Percentiles rank a stretch among this genome's conserved stretches.
These are phyloP conservation scores for Chaetomiaceae sp. DNA, from an alignment of 2,329 filamentous ascomycete species.

Conservation along the genomic window DNA sequence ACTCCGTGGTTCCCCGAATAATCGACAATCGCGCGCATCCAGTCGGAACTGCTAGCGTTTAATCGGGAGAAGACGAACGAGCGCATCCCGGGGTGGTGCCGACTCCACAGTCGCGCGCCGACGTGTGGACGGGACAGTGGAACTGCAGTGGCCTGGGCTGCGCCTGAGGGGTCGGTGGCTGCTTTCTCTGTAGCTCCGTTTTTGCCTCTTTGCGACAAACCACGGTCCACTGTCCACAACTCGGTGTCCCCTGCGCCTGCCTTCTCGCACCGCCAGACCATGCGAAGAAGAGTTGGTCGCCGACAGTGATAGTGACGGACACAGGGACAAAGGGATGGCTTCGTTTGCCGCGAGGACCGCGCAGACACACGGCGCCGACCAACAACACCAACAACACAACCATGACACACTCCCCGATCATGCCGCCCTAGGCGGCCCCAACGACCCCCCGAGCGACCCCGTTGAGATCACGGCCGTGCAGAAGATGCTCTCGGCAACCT, in stretches of 20 bases:
- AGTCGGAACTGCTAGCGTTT: no score
- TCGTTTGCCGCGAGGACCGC: slow-evolving; percentile 18
- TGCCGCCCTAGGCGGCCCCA: slow-evolving; percentile 32
- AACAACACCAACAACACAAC: slow-evolving; percentile 30
- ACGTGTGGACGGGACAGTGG: no score
- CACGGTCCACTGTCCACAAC: background rate
- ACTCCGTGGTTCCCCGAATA: no score
- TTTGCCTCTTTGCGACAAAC: background rate
- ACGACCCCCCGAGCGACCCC: slow-evolving; percentile 39
- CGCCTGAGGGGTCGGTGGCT: slow-evolving; percentile 1
- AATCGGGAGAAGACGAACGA: no score
- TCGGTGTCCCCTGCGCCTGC: no score
- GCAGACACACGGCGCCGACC: slow-evolving; percentile 6
- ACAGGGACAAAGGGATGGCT: slow-evolving; percentile 8
- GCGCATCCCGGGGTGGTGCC: no score
- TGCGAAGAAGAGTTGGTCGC: background rate
- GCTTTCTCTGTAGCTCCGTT: no score
- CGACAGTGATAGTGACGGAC: background rate
- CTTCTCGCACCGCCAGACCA: slow-evolving; percentile 1
- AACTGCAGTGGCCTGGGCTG: background rate
- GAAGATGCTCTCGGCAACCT: slow-evolving; percentile 92
- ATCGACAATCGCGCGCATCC: background rate
- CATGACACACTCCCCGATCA: slow-evolving; percentile 35
- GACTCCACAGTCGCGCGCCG: slow-evolving; percentile 1
- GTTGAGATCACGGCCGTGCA: slow-evolving; percentile 74